Evolutionary conservation across 225 moss, liverwort and hornwort genomes (phyloP), one percentile per base, ranked within the genome.

Genomic region (Rhytidiadelphus loreus): DNA sequence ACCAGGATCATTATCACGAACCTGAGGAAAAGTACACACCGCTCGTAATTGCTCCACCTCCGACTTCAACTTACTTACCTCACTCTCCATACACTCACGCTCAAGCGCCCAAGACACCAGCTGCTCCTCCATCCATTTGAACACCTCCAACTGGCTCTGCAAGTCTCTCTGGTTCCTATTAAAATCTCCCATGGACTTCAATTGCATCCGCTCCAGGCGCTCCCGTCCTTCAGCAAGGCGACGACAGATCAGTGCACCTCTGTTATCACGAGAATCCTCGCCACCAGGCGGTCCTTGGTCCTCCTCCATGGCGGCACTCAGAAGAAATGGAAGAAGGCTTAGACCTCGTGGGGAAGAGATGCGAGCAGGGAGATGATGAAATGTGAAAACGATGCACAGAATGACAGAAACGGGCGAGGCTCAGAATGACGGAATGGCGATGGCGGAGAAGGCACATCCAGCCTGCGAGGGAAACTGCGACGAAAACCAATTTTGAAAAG

Each of bases 161-260:
- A 95, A 57, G 83, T 96, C 93, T 44, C 84, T 83, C 75, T 88
- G 89, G 62, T 91, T 13, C 52, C 69, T 90, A 73, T 89, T 62
- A 11, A 94, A 86, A 81, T 93, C 91, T 37, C 78, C 80, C 61
- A 92, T 70, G 71, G 92, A 87, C 33, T 89, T 87, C 43, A 80
- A 10, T 71, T 94, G 90, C 91, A 95, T 82, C 44, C 91, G 90
- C 59, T 88, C 90, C 46, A 97, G 85, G 28, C 83, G 94, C 89
- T 95, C 95, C 84, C 88, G 91, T 32, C 92, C 92, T 72, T 96
- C 95, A 37, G 88, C 85, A 44, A 97, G 84, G 43, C 87, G 92
- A 68, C 70, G 77, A 44, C 86, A 50, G 71, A 32, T 44, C 85
- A 64, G 26, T 29, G 32, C 37, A 16, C 20, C 79, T 55, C 83